phyloP scores from a whole-genome alignment of 306 rosid genomes.

The Pterocarpus santalinus region DNA sequence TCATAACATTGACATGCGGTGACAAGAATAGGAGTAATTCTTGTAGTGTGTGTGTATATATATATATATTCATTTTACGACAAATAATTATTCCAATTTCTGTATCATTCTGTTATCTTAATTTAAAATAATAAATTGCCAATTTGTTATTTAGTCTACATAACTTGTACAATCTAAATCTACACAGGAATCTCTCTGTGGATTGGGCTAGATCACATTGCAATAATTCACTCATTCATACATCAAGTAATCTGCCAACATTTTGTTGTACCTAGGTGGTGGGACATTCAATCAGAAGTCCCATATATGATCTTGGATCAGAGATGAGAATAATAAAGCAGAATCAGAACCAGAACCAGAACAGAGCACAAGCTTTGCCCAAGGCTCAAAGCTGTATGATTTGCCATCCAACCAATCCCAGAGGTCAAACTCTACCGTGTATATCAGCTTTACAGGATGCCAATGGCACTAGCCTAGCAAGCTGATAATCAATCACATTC shows the following conservation, averaged over 20 bases:
- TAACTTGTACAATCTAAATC: not conserved
- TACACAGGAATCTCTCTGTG: not conserved
- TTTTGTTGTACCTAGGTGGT: not conserved
- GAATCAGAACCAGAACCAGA: conserved; percentile 37
- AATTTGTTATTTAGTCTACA: not conserved
- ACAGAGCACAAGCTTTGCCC: conserved; percentile 17
- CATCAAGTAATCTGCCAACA: not conserved
- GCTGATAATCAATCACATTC: conserved; percentile 5
- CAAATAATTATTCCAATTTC: too few relatives aligned
- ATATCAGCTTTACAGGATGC: conserved; percentile 45
- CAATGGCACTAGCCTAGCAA: not conserved
- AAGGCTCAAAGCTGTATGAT: conserved; percentile 38
- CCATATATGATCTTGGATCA: conserved; percentile 27
- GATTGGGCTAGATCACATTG: not conserved
- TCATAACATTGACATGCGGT: not conserved
- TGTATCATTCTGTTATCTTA: not conserved
- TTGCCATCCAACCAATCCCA: conserved; percentile 20
- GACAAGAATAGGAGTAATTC: not conserved
- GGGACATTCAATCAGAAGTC: conserved; percentile 28
- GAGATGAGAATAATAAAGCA: not conserved
- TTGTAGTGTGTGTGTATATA: too few relatives aligned
- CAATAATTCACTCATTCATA: not conserved
- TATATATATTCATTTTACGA: too few relatives aligned
- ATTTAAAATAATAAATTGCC: too few relatives aligned
- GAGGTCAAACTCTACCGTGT: conserved; percentile 41